Percentiles rank a stretch among this genome's conserved stretches.
phyloP scores from a whole-genome alignment of 768 basidiomycete species.

The Postia placenta region DNA sequence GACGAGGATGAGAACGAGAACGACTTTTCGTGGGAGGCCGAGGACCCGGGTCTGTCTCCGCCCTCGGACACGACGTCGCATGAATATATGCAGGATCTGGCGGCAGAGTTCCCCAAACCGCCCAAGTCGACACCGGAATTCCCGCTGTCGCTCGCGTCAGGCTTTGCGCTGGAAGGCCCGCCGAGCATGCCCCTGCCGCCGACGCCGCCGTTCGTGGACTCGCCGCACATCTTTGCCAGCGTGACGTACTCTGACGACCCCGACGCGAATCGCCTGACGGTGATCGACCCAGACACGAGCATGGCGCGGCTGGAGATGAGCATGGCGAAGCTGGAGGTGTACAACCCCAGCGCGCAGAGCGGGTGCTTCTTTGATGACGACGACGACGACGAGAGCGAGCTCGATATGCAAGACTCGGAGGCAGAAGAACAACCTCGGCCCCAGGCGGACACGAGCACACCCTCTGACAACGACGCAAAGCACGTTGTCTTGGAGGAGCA shows the following conservation, averaged over 20 bases:
- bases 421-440: background rate
- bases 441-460: background rate
- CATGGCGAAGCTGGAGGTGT: slow-evolving; percentile 13
- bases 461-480: too few species aligned
- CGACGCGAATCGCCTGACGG: slow-evolving; percentile 9
- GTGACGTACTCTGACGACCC: background rate
- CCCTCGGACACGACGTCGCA: background rate
- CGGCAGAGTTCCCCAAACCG: slow-evolving; percentile 6
- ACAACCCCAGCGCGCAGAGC: background rate
- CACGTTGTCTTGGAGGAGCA: background rate
- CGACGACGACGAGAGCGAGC: background rate
- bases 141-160: background rate
- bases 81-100: slow-evolving; percentile 6
- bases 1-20: background rate
- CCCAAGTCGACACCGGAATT: background rate
- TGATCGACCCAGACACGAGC: slow-evolving; percentile 14
- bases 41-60: background rate
- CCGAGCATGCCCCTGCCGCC: slow-evolving; percentile 11
- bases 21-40: slow-evolving; percentile 1
- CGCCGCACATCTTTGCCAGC: background rate
- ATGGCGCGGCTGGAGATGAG: slow-evolving; percentile 14
- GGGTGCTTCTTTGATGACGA: background rate
- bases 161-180: slow-evolving; percentile 1
- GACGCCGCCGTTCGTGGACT: slow-evolving; percentile 4
- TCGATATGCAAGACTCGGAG: background rate